phyloP scores from a whole-genome alignment of 805 yeast species.

The Wickerhamomyces chaumierensis region DNA sequence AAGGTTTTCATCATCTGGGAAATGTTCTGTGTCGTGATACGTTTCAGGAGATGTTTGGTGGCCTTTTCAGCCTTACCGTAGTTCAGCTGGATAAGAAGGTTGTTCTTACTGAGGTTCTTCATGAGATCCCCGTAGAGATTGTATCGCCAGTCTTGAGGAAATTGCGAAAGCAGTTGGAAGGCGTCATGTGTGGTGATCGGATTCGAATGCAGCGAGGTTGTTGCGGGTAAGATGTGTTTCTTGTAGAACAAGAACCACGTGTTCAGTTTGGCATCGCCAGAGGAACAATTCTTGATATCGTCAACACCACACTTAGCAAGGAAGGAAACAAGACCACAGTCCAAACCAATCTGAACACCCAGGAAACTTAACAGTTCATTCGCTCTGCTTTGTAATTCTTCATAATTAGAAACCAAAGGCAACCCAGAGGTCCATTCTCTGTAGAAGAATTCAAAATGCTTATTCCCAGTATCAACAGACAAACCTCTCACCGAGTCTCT shows the following conservation, averaged over 20 bases:
- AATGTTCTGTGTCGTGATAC: conserved; percentile 74
- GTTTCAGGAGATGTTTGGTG: conserved; percentile 66
- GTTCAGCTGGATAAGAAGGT: conserved; percentile 44
- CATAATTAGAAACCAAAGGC: conserved; percentile 25
- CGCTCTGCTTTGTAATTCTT: conserved; percentile 36
- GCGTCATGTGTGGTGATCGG: conserved; percentile 52
- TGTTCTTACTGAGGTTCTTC: conserved; percentile 43
- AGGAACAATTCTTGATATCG: conserved; percentile 19
- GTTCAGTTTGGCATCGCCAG: conserved; percentile 10
- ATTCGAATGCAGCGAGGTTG: conserved; percentile 35
- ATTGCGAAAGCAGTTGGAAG: conserved; percentile 39
- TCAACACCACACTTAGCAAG: conserved; percentile 47
- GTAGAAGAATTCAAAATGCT: conserved; percentile 29
- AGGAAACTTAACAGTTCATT: conserved; percentile 38
- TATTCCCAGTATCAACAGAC: too few species aligned
- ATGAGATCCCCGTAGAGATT: conserved; percentile 73
- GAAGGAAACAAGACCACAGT: conserved; percentile 38
- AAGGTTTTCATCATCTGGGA: conserved; percentile 60
- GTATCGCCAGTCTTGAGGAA: conserved; percentile 53
- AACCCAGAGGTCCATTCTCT: conserved; percentile 35
- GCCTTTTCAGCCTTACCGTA: conserved; percentile 63
- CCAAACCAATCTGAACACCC: conserved; percentile 43
- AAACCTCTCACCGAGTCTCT: too few species aligned
- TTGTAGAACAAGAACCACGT: conserved; percentile 55
- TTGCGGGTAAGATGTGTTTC: conserved; percentile 53